Conservation (phyloP, 305 asterid genomes). For the Andrographis paniculata region DNA sequence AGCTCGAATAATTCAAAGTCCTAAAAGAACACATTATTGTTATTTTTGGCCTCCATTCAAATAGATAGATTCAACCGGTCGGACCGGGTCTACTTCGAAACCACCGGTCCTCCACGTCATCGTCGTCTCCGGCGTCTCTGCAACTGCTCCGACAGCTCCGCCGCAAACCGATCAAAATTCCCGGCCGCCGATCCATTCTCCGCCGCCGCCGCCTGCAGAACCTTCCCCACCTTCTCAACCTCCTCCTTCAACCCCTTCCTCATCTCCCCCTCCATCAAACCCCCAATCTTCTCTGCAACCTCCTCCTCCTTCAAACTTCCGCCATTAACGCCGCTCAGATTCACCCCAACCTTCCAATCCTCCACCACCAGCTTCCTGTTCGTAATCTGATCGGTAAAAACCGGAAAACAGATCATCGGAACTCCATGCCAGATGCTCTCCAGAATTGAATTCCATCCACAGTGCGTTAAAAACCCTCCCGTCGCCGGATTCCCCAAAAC, state of each 20-base stretch:
- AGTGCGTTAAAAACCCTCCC: slow-evolving; percentile 70
- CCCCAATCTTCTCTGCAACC: slow-evolving; percentile 31
- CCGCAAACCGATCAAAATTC: slow-evolving; percentile 31
- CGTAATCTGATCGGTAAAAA: slow-evolving; percentile 50
- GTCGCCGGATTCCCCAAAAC: slow-evolving; percentile 48
- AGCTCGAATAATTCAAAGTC: no score
- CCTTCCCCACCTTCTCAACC: slow-evolving; percentile 23
- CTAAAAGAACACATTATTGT: no score
- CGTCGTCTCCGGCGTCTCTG: neutral
- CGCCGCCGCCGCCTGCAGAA: slow-evolving; percentile 37
- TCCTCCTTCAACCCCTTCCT: slow-evolving; percentile 28
- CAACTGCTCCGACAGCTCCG: slow-evolving; percentile 28
- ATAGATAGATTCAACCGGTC: no score
- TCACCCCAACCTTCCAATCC: slow-evolving; percentile 71
- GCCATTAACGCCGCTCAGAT: slow-evolving; percentile 39
- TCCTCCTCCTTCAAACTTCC: slow-evolving; percentile 26
- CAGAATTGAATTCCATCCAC: slow-evolving; percentile 77
- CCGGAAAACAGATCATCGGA: slow-evolving; percentile 62
- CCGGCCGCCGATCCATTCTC: slow-evolving; percentile 48
- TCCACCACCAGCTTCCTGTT: slow-evolving; percentile 60
- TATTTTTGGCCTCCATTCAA: no score
- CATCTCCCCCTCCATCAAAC: slow-evolving; percentile 23
- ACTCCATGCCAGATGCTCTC: slow-evolving; percentile 68
- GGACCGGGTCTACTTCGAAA: no score
- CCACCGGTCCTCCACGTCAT: no score